These are phyloP conservation scores for Lophium mytilinum DNA, from an alignment of 495 filamentous ascomycete species.

Conservation along the genomic window DNA sequence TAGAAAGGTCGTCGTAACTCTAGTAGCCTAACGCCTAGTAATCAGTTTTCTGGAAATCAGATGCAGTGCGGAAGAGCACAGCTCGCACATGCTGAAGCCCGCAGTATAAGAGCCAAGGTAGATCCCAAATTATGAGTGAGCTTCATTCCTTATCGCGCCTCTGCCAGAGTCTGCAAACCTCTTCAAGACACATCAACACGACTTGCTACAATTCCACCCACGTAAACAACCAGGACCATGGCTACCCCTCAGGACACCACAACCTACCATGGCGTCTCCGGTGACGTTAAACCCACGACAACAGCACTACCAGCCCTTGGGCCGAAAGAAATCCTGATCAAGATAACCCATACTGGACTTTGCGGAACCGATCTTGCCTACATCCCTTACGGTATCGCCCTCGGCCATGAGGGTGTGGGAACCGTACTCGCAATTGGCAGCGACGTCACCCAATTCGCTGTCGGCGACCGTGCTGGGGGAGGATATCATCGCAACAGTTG, in stretches of 20 bases:
- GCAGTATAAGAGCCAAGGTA: too few species aligned
- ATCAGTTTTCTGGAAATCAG: too few species aligned
- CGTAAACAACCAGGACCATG: too few species aligned
- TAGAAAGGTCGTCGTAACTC: too few species aligned
- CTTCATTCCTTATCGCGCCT: too few species aligned
- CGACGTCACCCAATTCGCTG: slow-evolving; percentile 34
- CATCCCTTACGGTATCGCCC: slow-evolving; percentile 30
- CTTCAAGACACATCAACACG: too few species aligned
- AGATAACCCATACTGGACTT: slow-evolving; percentile 20
- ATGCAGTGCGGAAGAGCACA: too few species aligned
- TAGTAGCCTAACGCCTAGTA: too few species aligned
- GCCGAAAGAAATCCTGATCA: slow-evolving; percentile 17
- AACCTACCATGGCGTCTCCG: slow-evolving; percentile 10
- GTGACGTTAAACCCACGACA: slow-evolving; percentile 2
- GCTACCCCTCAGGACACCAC: not conserved
- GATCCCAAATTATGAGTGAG: too few species aligned
- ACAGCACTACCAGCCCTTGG: slow-evolving; percentile 7
- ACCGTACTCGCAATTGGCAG: slow-evolving; percentile 41
- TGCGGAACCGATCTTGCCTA: slow-evolving; percentile 15
- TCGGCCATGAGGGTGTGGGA: slow-evolving; percentile 50
- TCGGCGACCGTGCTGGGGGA: slow-evolving; percentile 41
- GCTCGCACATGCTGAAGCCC: too few species aligned
- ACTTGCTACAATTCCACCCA: too few species aligned
- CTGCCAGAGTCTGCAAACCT: too few species aligned
- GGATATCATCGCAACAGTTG: slow-evolving; percentile 32